Conservation (phyloP, 2,329 filamentous ascomycete species). For the Aspergillus awamori region DNA sequence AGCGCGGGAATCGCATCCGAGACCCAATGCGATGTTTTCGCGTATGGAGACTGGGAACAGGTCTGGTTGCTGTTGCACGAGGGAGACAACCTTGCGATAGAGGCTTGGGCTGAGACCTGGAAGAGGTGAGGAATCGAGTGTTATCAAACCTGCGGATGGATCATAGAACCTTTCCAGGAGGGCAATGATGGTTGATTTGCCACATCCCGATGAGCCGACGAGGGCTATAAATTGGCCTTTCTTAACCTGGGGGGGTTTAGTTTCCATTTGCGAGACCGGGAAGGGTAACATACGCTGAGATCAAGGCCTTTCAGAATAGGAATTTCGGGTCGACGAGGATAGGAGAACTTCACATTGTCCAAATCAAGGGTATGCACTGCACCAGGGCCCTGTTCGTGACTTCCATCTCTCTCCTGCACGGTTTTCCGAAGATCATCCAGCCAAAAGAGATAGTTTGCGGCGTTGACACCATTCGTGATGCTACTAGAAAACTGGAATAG, state of each 20-base stretch:
- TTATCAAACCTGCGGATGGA: slow-evolving; percentile 63
- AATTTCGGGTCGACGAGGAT: slow-evolving; percentile 28
- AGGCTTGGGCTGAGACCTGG: slow-evolving; percentile 59
- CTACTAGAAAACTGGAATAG: slow-evolving; percentile 40
- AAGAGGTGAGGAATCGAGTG: slow-evolving; percentile 66
- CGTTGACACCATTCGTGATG: slow-evolving; percentile 55
- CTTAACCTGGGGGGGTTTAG: slow-evolving; percentile 36
- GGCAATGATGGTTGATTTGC: slow-evolving; percentile 69
- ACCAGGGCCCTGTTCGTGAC: slow-evolving; percentile 30
- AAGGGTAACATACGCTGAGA: slow-evolving; percentile 18
- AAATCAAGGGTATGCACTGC: slow-evolving; percentile 40
- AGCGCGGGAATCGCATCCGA: neutral
- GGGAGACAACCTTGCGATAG: slow-evolving; percentile 67
- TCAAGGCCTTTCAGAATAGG: slow-evolving; percentile 33
- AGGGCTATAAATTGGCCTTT: slow-evolving; percentile 58
- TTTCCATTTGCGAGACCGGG: neutral
- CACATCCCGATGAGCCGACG: slow-evolving; percentile 61
- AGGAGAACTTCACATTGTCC: slow-evolving; percentile 50
- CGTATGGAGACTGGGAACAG: slow-evolving; percentile 70
- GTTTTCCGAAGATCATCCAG: slow-evolving; percentile 48
- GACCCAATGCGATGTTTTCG: slow-evolving; percentile 70
- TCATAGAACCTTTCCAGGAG: slow-evolving; percentile 71
- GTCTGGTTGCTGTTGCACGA: slow-evolving; percentile 75
- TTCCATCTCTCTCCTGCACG: slow-evolving; percentile 50
- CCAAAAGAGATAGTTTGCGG: slow-evolving; percentile 53